Conservation (phyloP, 2,329 filamentous ascomycete genomes). For the Sarocladium strictum region DNA sequence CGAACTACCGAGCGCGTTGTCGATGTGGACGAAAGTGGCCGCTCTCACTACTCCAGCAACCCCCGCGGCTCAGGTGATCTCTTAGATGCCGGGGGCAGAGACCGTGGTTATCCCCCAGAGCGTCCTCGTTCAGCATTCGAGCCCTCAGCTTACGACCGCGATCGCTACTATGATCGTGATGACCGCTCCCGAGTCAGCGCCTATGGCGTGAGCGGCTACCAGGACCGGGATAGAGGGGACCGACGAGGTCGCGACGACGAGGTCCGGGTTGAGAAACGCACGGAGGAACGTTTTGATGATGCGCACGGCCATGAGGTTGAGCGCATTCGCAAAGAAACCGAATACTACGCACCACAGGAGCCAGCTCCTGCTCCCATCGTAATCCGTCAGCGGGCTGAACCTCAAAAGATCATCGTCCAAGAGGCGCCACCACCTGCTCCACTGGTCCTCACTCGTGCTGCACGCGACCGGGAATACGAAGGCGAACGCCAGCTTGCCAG, state of each 20-base stretch:
- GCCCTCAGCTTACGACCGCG: constrained; percentile 15
- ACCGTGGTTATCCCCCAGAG: constrained; percentile 24
- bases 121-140: constrained; percentile 19
- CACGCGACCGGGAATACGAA: constrained; percentile 29
- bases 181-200: constrained; percentile 24
- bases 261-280: constrained; percentile 47
- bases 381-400: constrained; percentile 50
- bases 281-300: constrained; percentile 44
- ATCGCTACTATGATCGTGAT: constrained; percentile 13
- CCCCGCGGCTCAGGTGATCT: constrained; percentile 34
- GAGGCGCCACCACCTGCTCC: constrained; percentile 49
- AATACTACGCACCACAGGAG: constrained; percentile 53
- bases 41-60: constrained; percentile 35
- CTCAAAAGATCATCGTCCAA: constrained; percentile 55
- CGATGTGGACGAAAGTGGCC: constrained; percentile 40
- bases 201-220: constrained; percentile 23
- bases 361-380: constrained; percentile 45
- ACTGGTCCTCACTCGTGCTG: constrained; percentile 37
- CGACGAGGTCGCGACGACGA: constrained; percentile 41
- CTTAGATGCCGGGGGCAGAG: constrained; percentile 30
- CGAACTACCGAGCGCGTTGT: constrained; percentile 29
- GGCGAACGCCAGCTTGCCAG: constrained; percentile 27
- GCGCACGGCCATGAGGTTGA: constrained; percentile 44
- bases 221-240: constrained; percentile 22
- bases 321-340: constrained; percentile 55